Base-by-base conservation (phyloP, 352 stramenopile species). In the Thalassiosira livingstoniorum region DNA sequence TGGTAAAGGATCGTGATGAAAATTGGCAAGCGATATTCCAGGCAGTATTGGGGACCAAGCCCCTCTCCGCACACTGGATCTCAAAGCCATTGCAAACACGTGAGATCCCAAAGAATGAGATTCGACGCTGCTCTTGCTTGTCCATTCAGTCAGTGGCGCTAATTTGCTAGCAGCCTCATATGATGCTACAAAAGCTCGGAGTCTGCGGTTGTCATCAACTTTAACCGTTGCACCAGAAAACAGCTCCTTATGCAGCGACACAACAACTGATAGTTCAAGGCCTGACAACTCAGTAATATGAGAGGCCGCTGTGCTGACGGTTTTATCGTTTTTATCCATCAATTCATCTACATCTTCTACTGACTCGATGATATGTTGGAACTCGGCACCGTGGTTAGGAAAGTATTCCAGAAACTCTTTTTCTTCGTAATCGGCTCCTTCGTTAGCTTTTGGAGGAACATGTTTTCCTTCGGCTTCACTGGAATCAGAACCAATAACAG, bases 1-100 rank as follows among this genome's bases (percentile, higher is more conserved):
- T 57, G 91, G 86, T 80, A 98, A 91, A 27, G 96, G 94, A 77
- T 98, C 96, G 51, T 94, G 95, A 58, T 99, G 96, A 80, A 99
- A 99, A 74, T 98, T 96, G 53, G 47, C 80, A 3, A 62, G 60
- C 55, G 68, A 64, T 29, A 71, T 58, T 45, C 29, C 80, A 29
- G 32, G 42, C 29, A 62, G 65, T 39, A 47, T 53, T 43, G 71
- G 67, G 7, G 42, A 76, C 81, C 81, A 87, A 11, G 64, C 31
- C 58, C 58, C 82, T 82, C 61, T 84, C 25, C 67, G 82, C 13
- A 54, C 39, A 65, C 65, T 80, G 29, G 78, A 78, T 37, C 74
- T 87, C 55, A 94, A 66, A 42, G 87, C 78, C 68, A 95, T 68
- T 29, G 92, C 92, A 55, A 96, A 85, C 25, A 93, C 54, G 78